These are phyloP conservation scores for Fonsecaea multimorphosa DNA, from an alignment of 2,329 filamentous ascomycete species.

Conservation along the genomic window DNA sequence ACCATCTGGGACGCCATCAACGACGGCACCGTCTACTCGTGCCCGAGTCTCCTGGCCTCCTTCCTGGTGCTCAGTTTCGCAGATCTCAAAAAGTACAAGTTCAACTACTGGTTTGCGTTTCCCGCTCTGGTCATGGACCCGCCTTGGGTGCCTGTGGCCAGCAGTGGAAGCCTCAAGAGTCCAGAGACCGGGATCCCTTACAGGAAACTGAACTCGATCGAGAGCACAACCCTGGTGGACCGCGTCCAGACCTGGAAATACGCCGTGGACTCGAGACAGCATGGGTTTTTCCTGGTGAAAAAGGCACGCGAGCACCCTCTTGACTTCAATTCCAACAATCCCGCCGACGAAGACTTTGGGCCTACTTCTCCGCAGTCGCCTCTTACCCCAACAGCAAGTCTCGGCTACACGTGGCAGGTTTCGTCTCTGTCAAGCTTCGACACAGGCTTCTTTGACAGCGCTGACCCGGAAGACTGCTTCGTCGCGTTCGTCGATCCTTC, in stretches of 20 bases:
- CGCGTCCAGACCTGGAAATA: conserved; percentile 87
- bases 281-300: conserved; percentile 96
- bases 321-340: conserved; percentile 26
- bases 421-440: conserved; percentile 79
- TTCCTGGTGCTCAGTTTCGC: conserved; percentile 91
- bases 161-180: conserved; percentile 36
- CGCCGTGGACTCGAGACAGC: conserved; percentile 78
- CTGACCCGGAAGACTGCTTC: conserved; percentile 75
- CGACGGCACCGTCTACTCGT: conserved; percentile 94
- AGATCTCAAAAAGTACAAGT: conserved; percentile 95
- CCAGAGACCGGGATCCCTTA: conserved; percentile 29
- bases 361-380: conserved; percentile 45
- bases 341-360: conserved; percentile 43
- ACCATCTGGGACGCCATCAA: conserved; percentile 98
- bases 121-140: conserved; percentile 90
- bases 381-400: conserved; percentile 59
- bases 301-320: conserved; percentile 57
- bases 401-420: conserved; percentile 78
- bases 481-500: conserved; percentile 92
- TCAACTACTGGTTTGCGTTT: conserved; percentile 98
- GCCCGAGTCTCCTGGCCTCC: conserved; percentile 86
- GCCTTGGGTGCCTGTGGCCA: conserved; percentile 69
- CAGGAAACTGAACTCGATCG: conserved; percentile 64
- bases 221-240: conserved; percentile 81
- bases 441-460: conserved; percentile 80